Evolutionary conservation across 2,329 filamentous ascomycete species (phyloP), one percentile per base, ranked within the genome.

Genomic region (Botryotinia convoluta): DNA sequence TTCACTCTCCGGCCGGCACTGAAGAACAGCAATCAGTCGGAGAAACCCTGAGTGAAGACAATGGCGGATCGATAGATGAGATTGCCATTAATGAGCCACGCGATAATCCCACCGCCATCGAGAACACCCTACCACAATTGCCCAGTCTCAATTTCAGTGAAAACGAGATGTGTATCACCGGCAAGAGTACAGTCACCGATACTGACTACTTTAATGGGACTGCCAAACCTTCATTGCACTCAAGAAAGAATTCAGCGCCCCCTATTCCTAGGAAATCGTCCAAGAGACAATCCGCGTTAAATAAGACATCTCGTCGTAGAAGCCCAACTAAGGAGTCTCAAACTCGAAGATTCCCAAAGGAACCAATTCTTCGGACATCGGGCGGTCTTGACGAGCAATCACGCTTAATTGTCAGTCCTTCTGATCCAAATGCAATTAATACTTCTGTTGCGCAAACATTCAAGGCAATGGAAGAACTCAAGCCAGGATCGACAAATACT

Each of bases 241-340:
- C n/a, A 29, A 71, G 76, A 48, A 75, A 77, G 60, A 63, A 57
- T 18, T 76, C 76, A 8, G 73, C 72, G 18, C 77, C 78, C 67
- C 37, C 73, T 18, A 77, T 78, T 16, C 77, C 78, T 20, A 76
- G 76, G 7, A 76, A 72, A 68, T 78, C 77, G 26, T 78, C 77
- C 3, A 79, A 77, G 64, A 73, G 77, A 69, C 75, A 51, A 51
- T 74, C 74, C 10, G 63, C 48, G 20, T 59, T 73, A 16, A 61
- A 71, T 3, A 76, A 73, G 69, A 26, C 64, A 29, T 26, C 65
- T 69, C 65, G 65, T 12, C 65, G n/a, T 44, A 57, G 65, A 10
- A 69, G 65, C 35, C 35, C 51, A 22, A 69, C 35, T 1, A 69
- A 69, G 35, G 45, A 69, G 10, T 57, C 37, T 9, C 51, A 69